Base-by-base conservation (phyloP, 371 early-diverging fungal genomes). In the Mortierella sp. region DNA sequence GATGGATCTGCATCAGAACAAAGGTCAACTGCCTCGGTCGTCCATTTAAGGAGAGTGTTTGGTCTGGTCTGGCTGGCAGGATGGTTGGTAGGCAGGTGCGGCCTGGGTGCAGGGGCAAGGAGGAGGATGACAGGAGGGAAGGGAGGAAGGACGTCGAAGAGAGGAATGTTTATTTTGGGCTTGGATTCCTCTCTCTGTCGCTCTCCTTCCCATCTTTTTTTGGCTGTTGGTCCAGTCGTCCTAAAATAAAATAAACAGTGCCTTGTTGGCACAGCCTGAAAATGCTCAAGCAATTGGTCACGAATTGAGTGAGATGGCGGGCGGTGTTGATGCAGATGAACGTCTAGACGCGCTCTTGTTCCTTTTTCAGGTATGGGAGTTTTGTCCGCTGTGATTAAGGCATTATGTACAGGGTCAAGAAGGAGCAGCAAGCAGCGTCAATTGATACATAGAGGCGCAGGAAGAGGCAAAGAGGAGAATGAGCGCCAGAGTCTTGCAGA, bases 1-100 rank as follows among this genome's bases (percentile, higher is more conserved):
- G 43, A 48, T 64, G 37, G 74, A 61, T 46, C 57, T 64, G 64
- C 67, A 74, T 44, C 74, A 64, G 21, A 50, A 24, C 28, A 46
- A 64, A 21, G 59, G 19, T 2, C 74, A 74, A 46, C 64, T 21
- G 67, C 74, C 57, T 46, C 75, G 43, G 13, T 11, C 67, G 9
- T 64, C 67, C 37, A 9, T 64, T 40, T 64, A 21, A 24, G 11
- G 40, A 24, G 10, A 10, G 4, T 6, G 28, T 3, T 16, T 21
- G 21, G 16, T 6, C 14, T 61, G 31, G 34, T 26, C 28, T 28
- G 16, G 31, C 14, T 16, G 59, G 43, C 43, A 40, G 43, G 43
- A 2, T 40, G 4, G 43, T 40, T 4, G 43, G 43, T 40, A 4
- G 43, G 6, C 2, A 40, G 43, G 43, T 40, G 43, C 43, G 43